phyloP scores from a whole-genome alignment of 495 filamentous ascomycete species.

The Talaromyces ruber region DNA sequence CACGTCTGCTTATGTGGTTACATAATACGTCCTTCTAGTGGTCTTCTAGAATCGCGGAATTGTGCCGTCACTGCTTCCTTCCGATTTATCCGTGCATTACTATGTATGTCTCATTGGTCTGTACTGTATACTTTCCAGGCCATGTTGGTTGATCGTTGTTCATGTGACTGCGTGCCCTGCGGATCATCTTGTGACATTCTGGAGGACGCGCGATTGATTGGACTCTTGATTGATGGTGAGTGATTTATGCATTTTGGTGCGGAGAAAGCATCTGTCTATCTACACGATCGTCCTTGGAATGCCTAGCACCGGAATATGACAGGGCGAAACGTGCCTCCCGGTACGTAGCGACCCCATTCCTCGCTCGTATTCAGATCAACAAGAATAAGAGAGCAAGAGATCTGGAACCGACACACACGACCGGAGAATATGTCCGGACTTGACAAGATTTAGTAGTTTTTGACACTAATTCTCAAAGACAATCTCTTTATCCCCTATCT shows the following conservation, averaged over 20 bases:
- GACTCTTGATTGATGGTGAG: background rate
- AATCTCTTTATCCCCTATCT: background rate
- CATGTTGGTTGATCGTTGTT: background rate
- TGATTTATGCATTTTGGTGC: background rate
- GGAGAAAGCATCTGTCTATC: background rate
- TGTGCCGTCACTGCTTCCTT: background rate
- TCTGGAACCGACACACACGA: background rate
- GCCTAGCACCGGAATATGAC: background rate
- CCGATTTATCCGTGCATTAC: background rate
- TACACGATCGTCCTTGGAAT: background rate
- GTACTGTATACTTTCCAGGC: too few species aligned
- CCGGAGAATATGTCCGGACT: background rate
- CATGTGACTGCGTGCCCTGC: background rate
- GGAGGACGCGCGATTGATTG: background rate
- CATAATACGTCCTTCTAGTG: background rate
- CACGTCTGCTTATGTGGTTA: background rate
- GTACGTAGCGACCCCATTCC: too few species aligned
- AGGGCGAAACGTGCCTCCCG: background rate
- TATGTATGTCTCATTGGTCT: too few species aligned
- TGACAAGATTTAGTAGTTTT: background rate
- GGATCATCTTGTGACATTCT: background rate
- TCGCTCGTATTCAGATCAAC: background rate
- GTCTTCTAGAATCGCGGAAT: background rate
- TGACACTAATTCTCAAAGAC: background rate
- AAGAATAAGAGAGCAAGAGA: background rate